phyloP scores from a whole-genome alignment of 2,329 filamentous ascomycete genomes.

The Onygenales sp. region DNA sequence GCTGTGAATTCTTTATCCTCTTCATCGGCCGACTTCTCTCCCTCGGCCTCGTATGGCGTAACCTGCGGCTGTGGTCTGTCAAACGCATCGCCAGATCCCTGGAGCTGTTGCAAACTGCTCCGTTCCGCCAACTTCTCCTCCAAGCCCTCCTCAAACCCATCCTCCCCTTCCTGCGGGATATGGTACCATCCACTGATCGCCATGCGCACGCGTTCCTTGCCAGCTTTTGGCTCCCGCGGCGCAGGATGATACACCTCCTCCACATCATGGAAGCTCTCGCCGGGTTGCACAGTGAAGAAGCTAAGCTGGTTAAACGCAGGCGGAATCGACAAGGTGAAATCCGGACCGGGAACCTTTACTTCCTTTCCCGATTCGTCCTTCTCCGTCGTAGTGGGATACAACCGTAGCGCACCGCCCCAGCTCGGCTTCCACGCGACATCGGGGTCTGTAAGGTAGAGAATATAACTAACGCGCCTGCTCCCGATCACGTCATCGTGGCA shows the following conservation, averaged over 20 bases:
- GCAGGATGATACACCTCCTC: slow-evolving; percentile 84
- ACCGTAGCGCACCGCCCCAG: slow-evolving; percentile 84
- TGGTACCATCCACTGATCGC: slow-evolving; percentile 99
- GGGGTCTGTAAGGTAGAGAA: slow-evolving; percentile 88
- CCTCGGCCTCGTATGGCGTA: slow-evolving; percentile 33
- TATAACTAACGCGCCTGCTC: slow-evolving; percentile 91
- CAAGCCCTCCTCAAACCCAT: slow-evolving; percentile 77
- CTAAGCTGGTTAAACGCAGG: slow-evolving; percentile 96
- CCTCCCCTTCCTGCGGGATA: slow-evolving; percentile 89
- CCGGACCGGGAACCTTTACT: slow-evolving; percentile 70
- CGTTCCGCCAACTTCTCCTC: slow-evolving; percentile 83
- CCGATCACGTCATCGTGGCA: slow-evolving; percentile 99
- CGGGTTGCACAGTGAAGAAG: slow-evolving; percentile 96
- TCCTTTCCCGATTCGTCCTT: slow-evolving; percentile 61
- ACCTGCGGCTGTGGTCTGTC: slow-evolving; percentile 64
- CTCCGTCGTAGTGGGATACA: slow-evolving; percentile 65
- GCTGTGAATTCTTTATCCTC: slow-evolving; percentile 54
- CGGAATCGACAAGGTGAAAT: slow-evolving; percentile 73
- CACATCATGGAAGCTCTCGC: slow-evolving; percentile 98
- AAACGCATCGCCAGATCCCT: slow-evolving; percentile 83
- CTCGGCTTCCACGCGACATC: slow-evolving; percentile 80
- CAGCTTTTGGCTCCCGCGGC: slow-evolving; percentile 46
- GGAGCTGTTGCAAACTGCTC: slow-evolving; percentile 84
- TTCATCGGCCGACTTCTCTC: slow-evolving; percentile 25
- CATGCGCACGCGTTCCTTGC: slow-evolving; percentile 68